These are phyloP conservation scores for Discostella pseudostelligera DNA, from an alignment of 108 stramenopile species.

Conservation along the genomic window DNA sequence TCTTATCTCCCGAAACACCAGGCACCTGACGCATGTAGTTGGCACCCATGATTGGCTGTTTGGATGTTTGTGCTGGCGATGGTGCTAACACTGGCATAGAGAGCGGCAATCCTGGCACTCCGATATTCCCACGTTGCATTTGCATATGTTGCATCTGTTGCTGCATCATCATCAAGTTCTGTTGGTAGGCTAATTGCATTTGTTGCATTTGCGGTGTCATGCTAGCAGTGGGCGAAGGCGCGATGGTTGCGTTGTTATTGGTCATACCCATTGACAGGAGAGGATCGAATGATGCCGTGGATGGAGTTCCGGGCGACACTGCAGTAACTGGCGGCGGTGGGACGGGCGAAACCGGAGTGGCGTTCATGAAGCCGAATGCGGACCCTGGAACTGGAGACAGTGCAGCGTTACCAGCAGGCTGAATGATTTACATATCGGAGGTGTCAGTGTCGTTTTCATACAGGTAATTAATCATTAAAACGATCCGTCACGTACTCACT, in stretches of 20 bases:
- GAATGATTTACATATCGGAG: background rate
- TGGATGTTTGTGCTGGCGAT: background rate
- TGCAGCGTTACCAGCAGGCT: slow-evolving; percentile 8
- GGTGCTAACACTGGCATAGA: background rate
- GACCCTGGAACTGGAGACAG: slow-evolving; percentile 49
- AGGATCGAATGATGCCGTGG: slow-evolving; percentile 69
- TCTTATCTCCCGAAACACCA: slow-evolving; percentile 43
- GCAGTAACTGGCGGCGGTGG: slow-evolving; percentile 16
- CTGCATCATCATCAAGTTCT: slow-evolving; percentile 79
- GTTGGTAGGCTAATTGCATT: slow-evolving; percentile 82
- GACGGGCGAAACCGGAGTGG: slow-evolving; percentile 25
- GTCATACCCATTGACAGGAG: slow-evolving; percentile 35
- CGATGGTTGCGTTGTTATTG: slow-evolving; percentile 15
- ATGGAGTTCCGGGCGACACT: slow-evolving; percentile 16
- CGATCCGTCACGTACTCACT: slow-evolving; percentile 12
- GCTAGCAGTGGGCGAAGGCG: slow-evolving; percentile 8
- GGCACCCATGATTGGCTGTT: slow-evolving; percentile 40
- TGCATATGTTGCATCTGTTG: slow-evolving; percentile 82
- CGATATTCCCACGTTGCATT: slow-evolving; percentile 51
- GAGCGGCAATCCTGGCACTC: slow-evolving; percentile 2
- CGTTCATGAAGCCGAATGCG: slow-evolving; percentile 80
- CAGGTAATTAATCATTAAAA: too few relatives aligned
- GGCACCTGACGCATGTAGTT: slow-evolving; percentile 57
- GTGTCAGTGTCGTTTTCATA: background rate
- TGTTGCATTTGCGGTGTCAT: slow-evolving; percentile 47